Base-by-base conservation (phyloP, 306 rosid species). In the Mucuna pruriens region DNA sequence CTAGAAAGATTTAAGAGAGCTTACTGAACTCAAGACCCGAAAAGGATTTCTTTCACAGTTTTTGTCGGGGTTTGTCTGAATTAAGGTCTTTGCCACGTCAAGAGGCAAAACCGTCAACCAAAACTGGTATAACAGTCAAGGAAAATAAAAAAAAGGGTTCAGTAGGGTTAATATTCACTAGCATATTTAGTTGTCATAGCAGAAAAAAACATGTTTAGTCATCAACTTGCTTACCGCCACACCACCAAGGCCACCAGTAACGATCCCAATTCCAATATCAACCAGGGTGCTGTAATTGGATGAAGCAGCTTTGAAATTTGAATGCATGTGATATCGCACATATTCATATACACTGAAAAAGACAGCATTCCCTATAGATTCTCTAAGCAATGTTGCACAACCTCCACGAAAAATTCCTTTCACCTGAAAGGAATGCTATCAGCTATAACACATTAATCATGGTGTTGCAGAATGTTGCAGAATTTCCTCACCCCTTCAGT, bases 41-140 rank as follows among this genome's bases (percentile, higher is more conserved):
- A 93, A 91, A 12, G 98, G 99, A 83, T 95, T 95, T 84, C 91
- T 84, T 5, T 88, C 11, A 67, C 80, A 68, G 55, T 70, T 90
- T 88, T 83, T 85, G 70, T 88, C 91, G 1, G 90, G 82, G 63
- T 91, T 48, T 68, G 99, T 95, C 90, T 95, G 99, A 77, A 93
- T 93, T 84, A 89, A 86, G 15, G 98, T 95, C 85, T 95, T 95
- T 25, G 97, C 98, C 80, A 95, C 96, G 64, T 95, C 99, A 84
- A 95, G 86, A 69, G 99, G 99, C 77, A 95, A 74, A 78, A 93
- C 98, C 52, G 88, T 94, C 87, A 88, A 86, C 99, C 99, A 95
- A 79, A 87, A 95, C 98, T 95, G 89, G 65, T 70, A 78, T 17
- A 81, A 84, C 31, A 77, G 83, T 34, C 10, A 11, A 75, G 44